phyloP scores from a whole-genome alignment of 306 rosid species.

The Sindora glabra region DNA sequence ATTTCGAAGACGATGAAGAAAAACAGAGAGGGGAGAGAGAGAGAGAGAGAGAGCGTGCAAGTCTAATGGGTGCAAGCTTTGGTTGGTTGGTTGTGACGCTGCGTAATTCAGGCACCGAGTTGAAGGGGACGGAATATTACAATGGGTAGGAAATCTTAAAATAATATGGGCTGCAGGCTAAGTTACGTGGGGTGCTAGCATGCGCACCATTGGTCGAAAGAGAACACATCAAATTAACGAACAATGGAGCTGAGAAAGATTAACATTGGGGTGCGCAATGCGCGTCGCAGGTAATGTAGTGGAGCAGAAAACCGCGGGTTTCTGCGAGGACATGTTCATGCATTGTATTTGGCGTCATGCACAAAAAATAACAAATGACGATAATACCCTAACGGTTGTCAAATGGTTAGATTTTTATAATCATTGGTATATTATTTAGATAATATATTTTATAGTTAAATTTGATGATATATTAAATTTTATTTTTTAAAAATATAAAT shows the following conservation, averaged over 20 bases:
- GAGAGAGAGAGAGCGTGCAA: neutral
- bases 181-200: neutral
- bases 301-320: neutral
- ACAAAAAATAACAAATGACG: neutral
- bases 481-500: too few species aligned
- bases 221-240: conserved; percentile 20
- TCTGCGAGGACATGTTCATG: neutral
- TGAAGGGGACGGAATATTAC: conserved; percentile 13
- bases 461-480: too few species aligned
- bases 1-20: conserved; percentile 17
- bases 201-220: neutral
- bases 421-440: too few species aligned
- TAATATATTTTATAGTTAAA: too few species aligned
- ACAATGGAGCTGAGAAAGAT: conserved; percentile 10
- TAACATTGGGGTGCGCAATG: neutral
- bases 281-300: neutral
- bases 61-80: neutral
- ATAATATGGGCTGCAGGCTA: too few species aligned
- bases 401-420: too few species aligned
- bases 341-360: neutral
- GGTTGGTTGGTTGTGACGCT: conserved; percentile 12
- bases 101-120: conserved; percentile 25
- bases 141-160: conserved; percentile 14
- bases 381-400: too few species aligned
- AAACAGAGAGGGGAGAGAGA: too few species aligned